A percentile compares a stretch with the other conserved stretches of the same genome.
Evolutionary conservation across 192 early-diverging fungal species (phyloP).

Genomic region (Jimgerdemannia lactiflua): DNA sequence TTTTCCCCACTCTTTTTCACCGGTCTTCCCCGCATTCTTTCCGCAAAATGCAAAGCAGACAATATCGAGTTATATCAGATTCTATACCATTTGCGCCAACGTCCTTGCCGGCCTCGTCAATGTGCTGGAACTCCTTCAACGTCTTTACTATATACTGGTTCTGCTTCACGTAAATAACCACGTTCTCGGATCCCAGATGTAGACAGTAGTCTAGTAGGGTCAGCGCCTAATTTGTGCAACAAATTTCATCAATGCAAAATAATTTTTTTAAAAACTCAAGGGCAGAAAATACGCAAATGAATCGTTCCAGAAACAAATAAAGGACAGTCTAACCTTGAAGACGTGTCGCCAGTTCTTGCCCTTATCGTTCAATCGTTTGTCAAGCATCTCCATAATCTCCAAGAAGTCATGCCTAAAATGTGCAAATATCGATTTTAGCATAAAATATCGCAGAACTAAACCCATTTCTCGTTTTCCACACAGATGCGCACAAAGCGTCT

Average conservation of each 20-base stretch:
- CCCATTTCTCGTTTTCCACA: neutral
- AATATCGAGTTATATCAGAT: no score
- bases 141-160: conserved; percentile 96
- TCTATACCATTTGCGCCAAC: conserved; percentile 82
- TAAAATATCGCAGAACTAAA: neutral
- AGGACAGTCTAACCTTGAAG: conserved; percentile 71
- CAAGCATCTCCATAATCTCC: conserved; percentile 98
- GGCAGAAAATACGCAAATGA: conserved; percentile 1
- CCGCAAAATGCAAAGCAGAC: no score
- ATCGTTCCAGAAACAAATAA: neutral
- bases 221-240: conserved; percentile 57
- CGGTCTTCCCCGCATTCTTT: no score
- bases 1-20: no score
- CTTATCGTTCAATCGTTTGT: conserved; percentile 96
- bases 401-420: conserved; percentile 77
- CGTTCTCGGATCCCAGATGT: conserved; percentile 79
- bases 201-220: conserved; percentile 85
- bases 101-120: conserved; percentile 90
- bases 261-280: neutral
- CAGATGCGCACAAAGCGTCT: neutral
- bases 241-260: neutral
- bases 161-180: conserved; percentile 83
- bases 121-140: conserved; percentile 93
- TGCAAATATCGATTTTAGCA: conserved; percentile 1
- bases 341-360: conserved; percentile 99